Conservation (phyloP, 768 basidiomycete genomes). For the Rhodotorula graminis region DNA sequence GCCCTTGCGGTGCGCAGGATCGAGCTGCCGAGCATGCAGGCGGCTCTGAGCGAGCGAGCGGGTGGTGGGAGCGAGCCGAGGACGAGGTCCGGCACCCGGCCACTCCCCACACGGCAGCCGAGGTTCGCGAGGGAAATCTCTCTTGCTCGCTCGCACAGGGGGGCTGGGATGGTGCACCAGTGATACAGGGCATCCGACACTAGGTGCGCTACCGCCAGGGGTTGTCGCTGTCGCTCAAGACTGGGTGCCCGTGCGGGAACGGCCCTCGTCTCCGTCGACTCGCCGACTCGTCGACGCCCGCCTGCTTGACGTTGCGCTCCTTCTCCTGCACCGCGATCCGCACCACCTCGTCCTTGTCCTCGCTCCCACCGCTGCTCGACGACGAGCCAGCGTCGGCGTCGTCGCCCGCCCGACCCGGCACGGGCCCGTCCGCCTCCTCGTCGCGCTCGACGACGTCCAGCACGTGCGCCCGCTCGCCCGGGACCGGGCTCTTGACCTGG, state of each 20-base stretch:
- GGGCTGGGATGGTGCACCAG: no score
- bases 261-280: background rate
- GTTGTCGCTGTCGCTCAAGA: constrained; percentile 1
- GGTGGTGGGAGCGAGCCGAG: no score
- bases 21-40: background rate
- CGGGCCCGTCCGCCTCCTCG: constrained; percentile 10
- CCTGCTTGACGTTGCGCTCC: background rate
- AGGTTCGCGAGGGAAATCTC: no score
- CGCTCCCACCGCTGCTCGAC: background rate
- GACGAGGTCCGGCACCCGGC: no score
- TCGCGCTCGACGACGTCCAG: constrained; percentile 19
- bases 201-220: constrained; percentile 3
- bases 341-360: background rate
- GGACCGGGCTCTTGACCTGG: background rate
- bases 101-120: no score
- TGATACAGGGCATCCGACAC: no score
- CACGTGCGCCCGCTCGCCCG: background rate
- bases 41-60: no score
- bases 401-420: background rate
- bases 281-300: constrained; percentile 12
- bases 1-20: background rate
- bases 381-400: background rate
- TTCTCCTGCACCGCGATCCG: constrained; percentile 21
- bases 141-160: no score
- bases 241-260: background rate